Base-by-base conservation (phyloP, 768 basidiomycete species). In the Tubosaeta sp. region DNA sequence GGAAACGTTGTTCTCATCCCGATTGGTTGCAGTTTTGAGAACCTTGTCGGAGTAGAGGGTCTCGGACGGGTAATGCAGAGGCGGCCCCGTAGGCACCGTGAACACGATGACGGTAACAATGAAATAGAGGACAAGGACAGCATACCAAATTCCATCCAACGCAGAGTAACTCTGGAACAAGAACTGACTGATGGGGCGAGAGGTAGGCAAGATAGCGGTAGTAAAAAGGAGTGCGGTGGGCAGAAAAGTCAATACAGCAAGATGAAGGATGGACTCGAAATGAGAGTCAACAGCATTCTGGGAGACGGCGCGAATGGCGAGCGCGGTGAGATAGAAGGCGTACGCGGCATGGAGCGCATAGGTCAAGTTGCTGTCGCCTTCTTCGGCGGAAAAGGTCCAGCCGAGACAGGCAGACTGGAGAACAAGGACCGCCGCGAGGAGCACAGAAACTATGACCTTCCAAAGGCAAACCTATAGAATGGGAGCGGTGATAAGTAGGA, bases 41-140 rank as follows among this genome's bases (percentile, higher is more conserved):
- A 75, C 80, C 68, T 90, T 91, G 45, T 84, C 77, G 0, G 86
- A 81, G 64, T 93, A 94, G 33, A 95, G 84, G 11, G 71, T 70
- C 51, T 84, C 78, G n/a, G 83, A 73, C 1, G 88, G 86, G 61
- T 82, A 90, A 62, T 91, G 81, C 6, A 95, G 72, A 9, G 75
- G 71, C 0, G 94, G 94, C 0, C 92, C 92, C 34, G 78, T 74
- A 3, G 86, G 87, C 2, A 84, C 85, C 6, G 70, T 73, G 47
- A 73, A 64, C 16, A 72, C 66, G n/a, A 85, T 44, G 33, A 72
- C 51, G 50, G 72, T 72, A 2, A 76, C 70, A 16, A 80, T 34
- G 25, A 69, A 63, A 58, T 85, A 86, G 17, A 86, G 63, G 6
- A 59, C 72, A 14, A 86, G 61, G 9, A 76, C 71, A 3, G 75